These are phyloP conservation scores for Saccharomyces hybrid DNA, from an alignment of 1,139 yeast species.

Conservation along the genomic window DNA sequence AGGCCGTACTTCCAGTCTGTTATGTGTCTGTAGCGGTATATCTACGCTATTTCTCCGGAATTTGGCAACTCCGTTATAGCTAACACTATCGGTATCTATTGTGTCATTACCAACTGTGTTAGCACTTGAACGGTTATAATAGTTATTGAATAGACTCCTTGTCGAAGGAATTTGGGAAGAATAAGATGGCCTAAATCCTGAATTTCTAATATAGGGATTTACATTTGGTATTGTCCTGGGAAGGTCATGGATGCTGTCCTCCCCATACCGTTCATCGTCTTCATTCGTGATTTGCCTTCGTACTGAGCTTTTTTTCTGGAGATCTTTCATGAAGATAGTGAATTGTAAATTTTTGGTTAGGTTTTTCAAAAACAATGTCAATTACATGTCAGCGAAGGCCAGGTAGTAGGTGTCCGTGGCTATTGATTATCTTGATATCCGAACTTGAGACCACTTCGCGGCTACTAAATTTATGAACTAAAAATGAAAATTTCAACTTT, in stretches of 20 bases:
- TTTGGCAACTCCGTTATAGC: neutral
- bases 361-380: neutral
- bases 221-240: slow-evolving; percentile 3
- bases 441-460: neutral
- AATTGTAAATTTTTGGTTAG: neutral
- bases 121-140: neutral
- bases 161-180: neutral
- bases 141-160: neutral
- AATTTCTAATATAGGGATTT: neutral
- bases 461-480: neutral
- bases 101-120: neutral
- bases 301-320: slow-evolving; percentile 1
- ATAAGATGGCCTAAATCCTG: neutral
- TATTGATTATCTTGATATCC: neutral
- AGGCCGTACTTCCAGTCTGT: slow-evolving; percentile 42
- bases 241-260: neutral
- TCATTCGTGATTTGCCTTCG: slow-evolving; percentile 2
- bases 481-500: neutral
- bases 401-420: neutral
- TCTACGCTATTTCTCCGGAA: neutral
- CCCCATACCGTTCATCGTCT: neutral
- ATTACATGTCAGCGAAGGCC: neutral
- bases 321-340: neutral
- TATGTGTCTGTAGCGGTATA: neutral
- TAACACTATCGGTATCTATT: neutral